Evolutionary conservation across 164 flowering plant genomes (phyloP), one percentile per base, ranked within the genome.

Genomic region (Umbellularia californica): DNA sequence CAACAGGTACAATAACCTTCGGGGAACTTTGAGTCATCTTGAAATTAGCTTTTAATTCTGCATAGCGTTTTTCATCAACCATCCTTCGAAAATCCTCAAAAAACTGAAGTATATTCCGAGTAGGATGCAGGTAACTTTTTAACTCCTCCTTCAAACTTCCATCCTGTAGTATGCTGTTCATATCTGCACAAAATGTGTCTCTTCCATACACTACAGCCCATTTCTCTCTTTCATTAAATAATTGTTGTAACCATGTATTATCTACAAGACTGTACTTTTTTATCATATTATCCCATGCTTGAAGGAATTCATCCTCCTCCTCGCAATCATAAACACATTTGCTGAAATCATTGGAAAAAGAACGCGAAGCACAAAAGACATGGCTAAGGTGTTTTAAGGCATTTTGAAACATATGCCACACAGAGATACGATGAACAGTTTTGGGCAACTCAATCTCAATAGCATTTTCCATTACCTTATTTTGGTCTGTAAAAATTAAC

Each of bases 361-460:
- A 15, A 7, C 15, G 24, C 15, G 70, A 50, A 27, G 20, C n/a
- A 25, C 27, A 15, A 74, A 71, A 71, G 11, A 71, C 10, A 58
- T 51, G 35, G 33, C 73, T 33, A 4, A 78, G 66, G 60, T 74
- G 66, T 24, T 52, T 78, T 47, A 22, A 25, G 9, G 74, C 66
- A 74, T 74, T 75, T 23, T 74, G 60, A 65, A 23, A 78, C 15
- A 78, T 58, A 66, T 70, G 77, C 72, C 62, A 58, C 17, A 68
- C 25, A 25, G 75, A 78, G 4, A 78, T 5, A 1, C 74, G 68
- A 58, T 78, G 74, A 68, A 28, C 58, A 17, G 77, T 65, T 17
- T 71, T 47, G 17, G 75, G 68, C 23, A 71, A 67, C 5, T 70
- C 81, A 11, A 11, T 50, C 15, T 15, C 7, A 25, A 78, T 60